Percentiles rank a stretch among this genome's conserved stretches.
Conservation (phyloP, 208 protist genomes). For the Trypanosoma conorhini region DNA sequence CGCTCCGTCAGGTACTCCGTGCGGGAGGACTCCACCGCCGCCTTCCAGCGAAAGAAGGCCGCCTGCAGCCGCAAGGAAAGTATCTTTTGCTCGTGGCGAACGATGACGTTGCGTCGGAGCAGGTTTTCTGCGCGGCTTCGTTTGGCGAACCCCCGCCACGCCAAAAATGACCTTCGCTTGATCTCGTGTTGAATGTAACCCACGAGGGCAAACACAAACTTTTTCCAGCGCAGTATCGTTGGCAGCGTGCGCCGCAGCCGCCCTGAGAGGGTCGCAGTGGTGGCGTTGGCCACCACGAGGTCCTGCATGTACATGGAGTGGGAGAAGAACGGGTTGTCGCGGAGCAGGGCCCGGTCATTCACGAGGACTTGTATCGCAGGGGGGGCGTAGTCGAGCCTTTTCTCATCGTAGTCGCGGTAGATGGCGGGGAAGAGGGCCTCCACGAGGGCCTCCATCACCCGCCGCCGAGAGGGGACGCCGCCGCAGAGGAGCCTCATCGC, state of each 20-base stretch:
- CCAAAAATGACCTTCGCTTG: constrained; percentile 44
- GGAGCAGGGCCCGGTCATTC: constrained; percentile 42
- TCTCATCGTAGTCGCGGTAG: constrained; percentile 69
- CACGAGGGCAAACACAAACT: constrained; percentile 43
- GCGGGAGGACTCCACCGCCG: constrained; percentile 62
- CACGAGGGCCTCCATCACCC: constrained; percentile 44
- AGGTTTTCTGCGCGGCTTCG: constrained; percentile 33
- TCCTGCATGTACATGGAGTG: constrained; percentile 84
- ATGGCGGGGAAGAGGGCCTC: constrained; percentile 65
- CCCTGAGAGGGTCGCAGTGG: constrained; percentile 32
- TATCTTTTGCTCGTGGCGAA: constrained; percentile 33
- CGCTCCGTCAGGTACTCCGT: constrained; percentile 78
- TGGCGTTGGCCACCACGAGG: constrained; percentile 37
- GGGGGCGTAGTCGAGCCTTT: constrained; percentile 35
- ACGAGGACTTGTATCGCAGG: constrained; percentile 61
- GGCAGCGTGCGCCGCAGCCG: constrained; percentile 39
- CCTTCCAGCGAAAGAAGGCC: constrained; percentile 75
- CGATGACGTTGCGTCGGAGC: constrained; percentile 40
- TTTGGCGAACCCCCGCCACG: constrained; percentile 53
- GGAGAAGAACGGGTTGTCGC: constrained; percentile 80
- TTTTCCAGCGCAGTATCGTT: constrained; percentile 48
- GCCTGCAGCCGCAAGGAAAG: constrained; percentile 32
- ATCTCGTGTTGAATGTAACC: constrained; percentile 15
- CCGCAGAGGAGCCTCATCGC: constrained; percentile 60
- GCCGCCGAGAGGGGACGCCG: constrained; percentile 24